Evolutionary conservation across 768 basidiomycete genomes (phyloP), one percentile per base, ranked within the genome.

Genomic region (Paxillus involutus): DNA sequence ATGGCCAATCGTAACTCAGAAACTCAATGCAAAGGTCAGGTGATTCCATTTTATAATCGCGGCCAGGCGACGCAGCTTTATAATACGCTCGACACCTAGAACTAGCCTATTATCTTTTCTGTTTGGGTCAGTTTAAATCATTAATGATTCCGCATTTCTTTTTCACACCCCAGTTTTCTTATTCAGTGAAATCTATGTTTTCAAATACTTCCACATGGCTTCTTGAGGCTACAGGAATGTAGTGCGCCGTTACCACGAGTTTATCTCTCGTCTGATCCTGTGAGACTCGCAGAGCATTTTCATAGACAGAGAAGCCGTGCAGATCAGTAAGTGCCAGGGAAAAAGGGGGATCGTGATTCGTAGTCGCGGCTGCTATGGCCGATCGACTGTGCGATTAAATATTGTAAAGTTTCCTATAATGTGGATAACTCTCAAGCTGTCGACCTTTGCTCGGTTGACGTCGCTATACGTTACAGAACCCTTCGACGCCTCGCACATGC

Each of bases 381-480:
- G 65, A 67, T 69, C 67, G 67, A 57, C 49, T 54, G 52, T 51
- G 59, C 53, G 39, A 56, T 66, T 58, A 58, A 51, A 63, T 66
- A 44, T 59, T 58, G 57, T 52, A 57, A 55, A 33, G 56, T 45
- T 52, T 56, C 41, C 52, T 55, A 43, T 36, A 51, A 52, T 51
- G 36, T 21, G 44, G 57, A 54, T 40, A 44, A 40, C 56, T 51
- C 52, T 47, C 49, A 43, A 33, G 30, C 21, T 42, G 16, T 46
- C 55, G 61, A 45, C 30, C 39, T 47, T 50, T 45, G 43, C 59
- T 42, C 53, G 35, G n/a, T 56, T 55, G 56, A 48, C 16, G 49
- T 36, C n/a, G 48, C 39, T 21, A 37, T 26, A n/a, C 26, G 14
- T 26, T 45, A 45, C 29, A 1, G 14, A 14, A 14, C 33, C 51